These are phyloP conservation scores for Teratosphaeria gauchensis DNA, from an alignment of 2,329 filamentous ascomycete species.

Conservation along the genomic window DNA sequence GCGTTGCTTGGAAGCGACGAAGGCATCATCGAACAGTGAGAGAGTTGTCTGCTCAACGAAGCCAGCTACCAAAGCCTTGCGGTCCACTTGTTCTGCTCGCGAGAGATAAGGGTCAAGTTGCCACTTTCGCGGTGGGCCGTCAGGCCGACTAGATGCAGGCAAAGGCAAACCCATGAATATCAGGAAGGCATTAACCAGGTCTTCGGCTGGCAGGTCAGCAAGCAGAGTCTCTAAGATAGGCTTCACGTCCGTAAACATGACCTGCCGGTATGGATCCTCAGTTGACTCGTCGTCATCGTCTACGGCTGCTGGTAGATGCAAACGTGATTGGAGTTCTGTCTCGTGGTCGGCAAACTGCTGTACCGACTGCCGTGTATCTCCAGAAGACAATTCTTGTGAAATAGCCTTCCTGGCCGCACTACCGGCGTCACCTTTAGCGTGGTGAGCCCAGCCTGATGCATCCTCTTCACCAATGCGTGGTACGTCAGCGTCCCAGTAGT, in stretches of 20 bases:
- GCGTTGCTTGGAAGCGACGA: constrained; percentile 3
- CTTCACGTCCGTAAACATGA: constrained; percentile 69
- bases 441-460: constrained; percentile 62
- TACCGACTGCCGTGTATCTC: not conserved
- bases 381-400: not conserved
- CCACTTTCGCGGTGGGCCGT: constrained; percentile 7
- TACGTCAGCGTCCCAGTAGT: constrained; percentile 82
- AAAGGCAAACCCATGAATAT: constrained; percentile 42
- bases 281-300: constrained; percentile 57
- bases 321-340: constrained; percentile 23
- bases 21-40: constrained; percentile 7
- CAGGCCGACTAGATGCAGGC: constrained; percentile 26
- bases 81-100: not conserved
- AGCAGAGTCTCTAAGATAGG: constrained; percentile 45
- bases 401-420: not conserved
- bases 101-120: constrained; percentile 2
- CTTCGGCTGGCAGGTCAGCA: constrained; percentile 29
- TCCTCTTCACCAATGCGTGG: constrained; percentile 65
- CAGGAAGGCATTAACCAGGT: constrained; percentile 58
- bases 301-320: constrained; percentile 45
- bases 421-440: constrained; percentile 9
- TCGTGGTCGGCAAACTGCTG: constrained; percentile 46
- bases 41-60: constrained; percentile 3
- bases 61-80: not conserved
- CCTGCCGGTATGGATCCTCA: constrained; percentile 65